A percentile compares a stretch with the other conserved stretches of the same genome.
Evolutionary conservation across 2,329 filamentous ascomycete species (phyloP).

Genomic region (Fusarium denticulatum): DNA sequence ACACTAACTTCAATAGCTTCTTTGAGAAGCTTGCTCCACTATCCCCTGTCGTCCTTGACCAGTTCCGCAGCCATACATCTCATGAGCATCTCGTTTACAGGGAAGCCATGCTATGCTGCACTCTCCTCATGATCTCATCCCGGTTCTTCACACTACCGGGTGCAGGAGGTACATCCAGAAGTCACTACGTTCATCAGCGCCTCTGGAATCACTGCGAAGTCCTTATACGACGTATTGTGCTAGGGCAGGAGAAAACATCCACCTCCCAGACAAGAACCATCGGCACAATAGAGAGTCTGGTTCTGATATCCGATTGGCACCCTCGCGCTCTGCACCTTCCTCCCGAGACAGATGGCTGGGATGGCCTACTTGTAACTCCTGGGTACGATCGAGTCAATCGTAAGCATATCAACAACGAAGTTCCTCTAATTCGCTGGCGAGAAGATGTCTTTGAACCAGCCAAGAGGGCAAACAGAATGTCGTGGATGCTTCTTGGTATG

Average conservation of each 20-base stretch:
- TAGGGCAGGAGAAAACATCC: constrained; percentile 37
- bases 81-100: constrained; percentile 22
- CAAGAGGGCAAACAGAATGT: constrained; percentile 41
- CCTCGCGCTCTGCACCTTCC: constrained; percentile 36
- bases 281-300: constrained; percentile 33
- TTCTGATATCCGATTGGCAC: constrained; percentile 41
- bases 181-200: constrained; percentile 29
- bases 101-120: constrained; percentile 38
- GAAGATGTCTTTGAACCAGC: constrained; percentile 42
- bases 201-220: constrained; percentile 38
- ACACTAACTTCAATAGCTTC: background rate
- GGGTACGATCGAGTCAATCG: constrained; percentile 33
- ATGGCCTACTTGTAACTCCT: constrained; percentile 29
- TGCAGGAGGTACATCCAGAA: constrained; percentile 31
- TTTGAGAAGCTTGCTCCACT: constrained; percentile 18
- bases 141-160: constrained; percentile 38
- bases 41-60: constrained; percentile 1
- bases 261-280: constrained; percentile 31
- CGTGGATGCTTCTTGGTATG: constrained; percentile 42
- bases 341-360: constrained; percentile 39
- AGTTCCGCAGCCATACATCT: constrained; percentile 13
- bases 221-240: constrained; percentile 30
- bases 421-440: constrained; percentile 36
- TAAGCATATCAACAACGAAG: constrained; percentile 29
- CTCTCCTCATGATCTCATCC: constrained; percentile 34